Evolutionary conservation across 306 rosid species (phyloP), one percentile per base, ranked within the genome.

Genomic region (Nissolia schottii): DNA sequence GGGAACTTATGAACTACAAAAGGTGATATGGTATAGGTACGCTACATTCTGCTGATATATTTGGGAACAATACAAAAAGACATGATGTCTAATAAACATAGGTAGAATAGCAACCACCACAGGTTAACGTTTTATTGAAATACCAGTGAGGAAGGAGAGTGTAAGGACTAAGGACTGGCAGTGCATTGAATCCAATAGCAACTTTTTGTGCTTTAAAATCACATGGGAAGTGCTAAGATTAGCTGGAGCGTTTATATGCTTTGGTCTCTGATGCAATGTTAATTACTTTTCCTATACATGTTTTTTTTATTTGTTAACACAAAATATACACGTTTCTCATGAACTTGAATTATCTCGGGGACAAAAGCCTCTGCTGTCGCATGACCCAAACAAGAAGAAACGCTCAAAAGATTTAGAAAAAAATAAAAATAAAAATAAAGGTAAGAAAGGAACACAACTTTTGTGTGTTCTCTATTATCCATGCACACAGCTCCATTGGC

Each of bases 271-370:
- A 35, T 69, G 51, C 34, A 51, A 15, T 34, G 63, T 69, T 51
- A 69, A 69, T 50, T 54, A 51, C 54, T 61, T 70, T 51, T 54
- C 40, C n/a, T n/a, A n/a, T n/a, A n/a, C n/a, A n/a, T n/a, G n/a
- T 24, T 13, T 12, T 54, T 35, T 32, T 24, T n/a, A 23, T 23
- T 2, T 24, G 24, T 32, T 32, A 55, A 20, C 29, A 23, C 4
- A 2, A 31, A 23, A 32, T 31, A 32, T 37, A n/a, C 28, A 38
- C 19, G 28, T 16, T 31, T n/a, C 25, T 69, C 6, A 51, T 13
- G 11, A 53, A 24, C 58, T 35, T 46, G 13, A 49, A 48, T 67
- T 31, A 48, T 67, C 38, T 10, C 38, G 7, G 38, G 8, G 38
- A 32, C 38, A 32, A 10, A 32, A 5, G 7, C 38, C 38, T 69